A percentile compares a stretch with the other conserved stretches of the same genome.
phyloP scores from a whole-genome alignment of 1,284 basidiomycete genomes.

The Boletus mariae region DNA sequence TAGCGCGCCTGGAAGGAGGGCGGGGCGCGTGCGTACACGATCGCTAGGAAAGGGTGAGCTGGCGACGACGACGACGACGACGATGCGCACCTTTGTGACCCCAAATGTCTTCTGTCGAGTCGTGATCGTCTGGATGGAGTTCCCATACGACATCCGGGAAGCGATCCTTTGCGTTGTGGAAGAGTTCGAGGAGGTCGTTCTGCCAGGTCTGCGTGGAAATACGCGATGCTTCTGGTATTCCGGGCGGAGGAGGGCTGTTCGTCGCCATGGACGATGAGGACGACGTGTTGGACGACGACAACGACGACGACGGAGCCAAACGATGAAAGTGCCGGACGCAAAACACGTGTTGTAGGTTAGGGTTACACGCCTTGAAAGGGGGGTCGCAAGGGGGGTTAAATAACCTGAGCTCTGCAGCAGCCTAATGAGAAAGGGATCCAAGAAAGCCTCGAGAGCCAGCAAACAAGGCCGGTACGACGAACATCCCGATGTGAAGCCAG shows the following conservation, averaged over 20 bases:
- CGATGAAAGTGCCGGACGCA: slow-evolving; percentile 9
- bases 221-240: slow-evolving; percentile 56
- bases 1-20: slow-evolving; percentile 82
- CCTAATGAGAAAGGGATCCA: slow-evolving; percentile 14
- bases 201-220: slow-evolving; percentile 72
- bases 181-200: slow-evolving; percentile 69
- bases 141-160: slow-evolving; percentile 96
- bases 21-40: slow-evolving; percentile 91
- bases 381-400: slow-evolving; percentile 6
- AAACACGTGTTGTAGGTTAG: slow-evolving; percentile 32
- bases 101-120: slow-evolving; percentile 64
- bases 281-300: slow-evolving; percentile 21
- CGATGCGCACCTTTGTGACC: slow-evolving; percentile 78
- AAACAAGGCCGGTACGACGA: neutral
- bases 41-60: slow-evolving; percentile 49
- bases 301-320: slow-evolving; percentile 18
- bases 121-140: slow-evolving; percentile 49
- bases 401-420: neutral
- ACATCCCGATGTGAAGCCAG: slow-evolving; percentile 6
- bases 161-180: slow-evolving; percentile 74
- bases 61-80: neutral
- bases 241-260: slow-evolving; percentile 42
- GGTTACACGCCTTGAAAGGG: slow-evolving; percentile 15
- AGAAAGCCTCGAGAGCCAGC: slow-evolving; percentile 1
- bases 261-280: slow-evolving; percentile 32